Base-by-base conservation (phyloP, 371 early-diverging fungal species). In the Rhizopus delemar region DNA sequence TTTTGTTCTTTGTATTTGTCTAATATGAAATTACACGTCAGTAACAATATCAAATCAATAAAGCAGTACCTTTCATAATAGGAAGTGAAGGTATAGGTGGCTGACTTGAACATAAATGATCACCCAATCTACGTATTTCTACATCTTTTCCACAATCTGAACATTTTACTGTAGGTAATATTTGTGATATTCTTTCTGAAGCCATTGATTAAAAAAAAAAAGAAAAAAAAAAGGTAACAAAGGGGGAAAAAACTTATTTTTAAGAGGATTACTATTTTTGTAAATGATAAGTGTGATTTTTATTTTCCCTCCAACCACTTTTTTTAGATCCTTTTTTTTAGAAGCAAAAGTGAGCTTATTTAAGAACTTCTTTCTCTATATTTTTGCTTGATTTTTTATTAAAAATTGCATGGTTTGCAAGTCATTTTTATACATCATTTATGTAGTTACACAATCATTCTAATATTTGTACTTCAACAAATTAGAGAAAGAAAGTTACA, bases 61-160 rank as follows among this genome's bases (percentile, higher is more conserved):
- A 4, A 16, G 33, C 28, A 33, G n/a, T 69, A 76, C 71, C 71
- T 68, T 70, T 63, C 16, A 59, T 49, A 16, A 75, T 70, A 33
- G 85, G 85, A 29, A 85, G 51, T 11, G 71, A 59, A 32, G 87
- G 87, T 43, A 87, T 73, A 39, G 82, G 73, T 11, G 85, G 85
- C 51, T 77, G 77, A 50, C 74, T 78, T 7, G 80, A 69, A 53
- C 87, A 87, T 12, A 82, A 65, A 60, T 87, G 87, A 45, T 83
- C 82, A 41, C 81, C 80, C 41, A 87, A 63, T 51, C 69, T 70
- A 9, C 82, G 80, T 53, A 85, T 80, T 51, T 79, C 79, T 32
- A 87, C 80, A 56, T 80, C 80, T 56, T 76, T 62, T 35, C 85
- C 87, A 71, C 87, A 87, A 60, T 85, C 84, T 43, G 83, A 80